phyloP scores from a whole-genome alignment of 331 rosid genomes.

The Pyracantha coccinea region DNA sequence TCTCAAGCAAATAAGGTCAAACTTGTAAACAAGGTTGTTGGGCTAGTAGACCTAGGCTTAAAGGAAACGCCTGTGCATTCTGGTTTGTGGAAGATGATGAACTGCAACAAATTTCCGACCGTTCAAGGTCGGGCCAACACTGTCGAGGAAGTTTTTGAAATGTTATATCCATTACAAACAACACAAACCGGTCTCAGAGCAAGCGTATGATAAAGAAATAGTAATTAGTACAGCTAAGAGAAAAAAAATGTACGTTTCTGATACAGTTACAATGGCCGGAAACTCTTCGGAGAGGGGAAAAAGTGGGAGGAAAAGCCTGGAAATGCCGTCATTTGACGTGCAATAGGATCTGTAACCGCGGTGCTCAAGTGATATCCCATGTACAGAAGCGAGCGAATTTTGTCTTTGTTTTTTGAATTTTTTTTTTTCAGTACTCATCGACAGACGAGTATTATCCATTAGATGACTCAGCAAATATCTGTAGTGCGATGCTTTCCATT shows the following conservation, averaged over 20 bases:
- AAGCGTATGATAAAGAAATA: neutral
- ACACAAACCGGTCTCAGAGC: neutral
- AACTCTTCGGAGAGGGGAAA: slow-evolving; percentile 13
- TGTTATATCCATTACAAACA: neutral
- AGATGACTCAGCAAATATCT: slow-evolving; percentile 10
- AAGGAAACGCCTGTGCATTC: too few relatives aligned
- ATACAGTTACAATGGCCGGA: slow-evolving; percentile 33
- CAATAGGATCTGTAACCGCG: slow-evolving; percentile 13
- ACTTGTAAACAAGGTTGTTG: too few relatives aligned
- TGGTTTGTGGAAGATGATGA: too few relatives aligned
- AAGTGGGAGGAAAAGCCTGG: slow-evolving; percentile 16
- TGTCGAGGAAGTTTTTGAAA: neutral
- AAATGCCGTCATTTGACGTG: neutral
- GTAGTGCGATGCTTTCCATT: slow-evolving; percentile 17
- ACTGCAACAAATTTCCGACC: neutral
- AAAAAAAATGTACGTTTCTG: slow-evolving; percentile 3
- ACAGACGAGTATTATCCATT: slow-evolving; percentile 12
- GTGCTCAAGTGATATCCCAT: slow-evolving; percentile 26
- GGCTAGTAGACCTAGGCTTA: too few relatives aligned
- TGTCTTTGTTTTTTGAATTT: neutral
- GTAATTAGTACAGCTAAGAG: slow-evolving; percentile 10
- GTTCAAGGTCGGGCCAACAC: neutral
- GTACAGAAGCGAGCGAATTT: slow-evolving; percentile 20
- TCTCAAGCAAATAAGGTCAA: too few relatives aligned
- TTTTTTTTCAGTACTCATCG: neutral